Percentiles rank a stretch among this genome's conserved stretches.
These are phyloP conservation scores for Huntiella bhutanensis DNA, from an alignment of 2,329 filamentous ascomycete species.

Conservation along the genomic window DNA sequence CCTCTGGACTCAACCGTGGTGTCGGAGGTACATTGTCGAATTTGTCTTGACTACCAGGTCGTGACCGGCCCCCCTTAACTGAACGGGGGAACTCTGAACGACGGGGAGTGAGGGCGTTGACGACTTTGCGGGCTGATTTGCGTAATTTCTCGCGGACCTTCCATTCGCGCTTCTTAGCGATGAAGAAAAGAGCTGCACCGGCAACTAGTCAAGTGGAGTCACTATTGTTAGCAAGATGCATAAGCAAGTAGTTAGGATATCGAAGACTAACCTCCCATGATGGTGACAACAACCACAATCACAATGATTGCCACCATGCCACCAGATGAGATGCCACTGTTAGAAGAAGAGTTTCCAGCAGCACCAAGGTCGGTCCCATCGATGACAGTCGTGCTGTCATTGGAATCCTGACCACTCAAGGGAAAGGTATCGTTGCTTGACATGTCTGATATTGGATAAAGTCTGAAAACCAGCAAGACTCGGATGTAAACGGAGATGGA, in stretches of 20 bases:
- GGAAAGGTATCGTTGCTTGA: slow-evolving; percentile 22
- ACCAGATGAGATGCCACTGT: slow-evolving; percentile 45
- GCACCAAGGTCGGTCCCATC: slow-evolving; percentile 43
- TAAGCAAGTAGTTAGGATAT: not conserved
- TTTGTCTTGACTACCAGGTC: slow-evolving; percentile 21
- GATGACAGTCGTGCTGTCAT: slow-evolving; percentile 16
- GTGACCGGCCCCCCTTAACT: slow-evolving; percentile 25
- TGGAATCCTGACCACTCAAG: slow-evolving; percentile 19
- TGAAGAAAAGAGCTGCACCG: slow-evolving; percentile 50
- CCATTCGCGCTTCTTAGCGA: slow-evolving; percentile 76
- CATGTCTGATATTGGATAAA: not conserved
- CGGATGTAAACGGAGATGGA: too few relatives aligned
- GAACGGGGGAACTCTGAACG: slow-evolving; percentile 41
- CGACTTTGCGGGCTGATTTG: slow-evolving; percentile 44
- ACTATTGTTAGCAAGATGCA: slow-evolving; percentile 5
- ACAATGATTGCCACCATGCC: slow-evolving; percentile 58
- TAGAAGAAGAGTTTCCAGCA: slow-evolving; percentile 39
- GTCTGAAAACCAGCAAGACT: too few relatives aligned
- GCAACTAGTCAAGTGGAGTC: slow-evolving; percentile 26
- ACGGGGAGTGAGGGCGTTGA: slow-evolving; percentile 41
- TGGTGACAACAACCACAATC: slow-evolving; percentile 45
- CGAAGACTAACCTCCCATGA: slow-evolving; percentile 46
- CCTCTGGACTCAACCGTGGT: slow-evolving; percentile 29
- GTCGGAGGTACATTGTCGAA: slow-evolving; percentile 42
- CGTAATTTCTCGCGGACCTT: slow-evolving; percentile 53